Evolutionary conservation across 2,329 filamentous ascomycete genomes (phyloP), one percentile per base, ranked within the genome.

Genomic region (Pyrenophora seminiperda): DNA sequence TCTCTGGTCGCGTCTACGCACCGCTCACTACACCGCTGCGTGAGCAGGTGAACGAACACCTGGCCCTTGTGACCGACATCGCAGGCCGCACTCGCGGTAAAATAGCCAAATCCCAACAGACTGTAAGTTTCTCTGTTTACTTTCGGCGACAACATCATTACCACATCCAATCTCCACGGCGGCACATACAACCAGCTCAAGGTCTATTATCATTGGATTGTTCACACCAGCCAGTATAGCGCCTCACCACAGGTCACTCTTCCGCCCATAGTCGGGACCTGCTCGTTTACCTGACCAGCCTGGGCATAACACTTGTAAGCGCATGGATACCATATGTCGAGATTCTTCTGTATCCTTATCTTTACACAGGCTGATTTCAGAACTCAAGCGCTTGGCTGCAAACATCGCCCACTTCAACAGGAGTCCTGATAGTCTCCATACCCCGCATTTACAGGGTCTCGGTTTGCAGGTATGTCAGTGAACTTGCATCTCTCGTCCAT

Each of bases 391-490:
- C 13, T 46, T 15, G 47, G n/a, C 5, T 17, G 10, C 14, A 19
- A 24, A 7, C 10, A 33, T n/a, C 19, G 29, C 27, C 33, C 14
- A 31, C 40, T 29, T 37, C 9, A n/a, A 19, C 19, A 17, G n/a
- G 11, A 17, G 27, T 7, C 27, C 13, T 10, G 7, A n/a, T 17
- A 34, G 13, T 11, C 10, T 37, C 9, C 38, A 43, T 19, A 5
- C 38, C 34, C 37, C 38, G n/a, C 17, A n/a, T 41, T 30, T 18
- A 14, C 15, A 41, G 31, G 20, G 24, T 13, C 41, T 9, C 15
- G 7, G 40, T 27, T 14, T 24, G 41, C 37, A 53, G 47, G 54
- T 58, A 63, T 17, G 59, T 61, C 36, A 43, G 33, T 33, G 38
- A 19, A 39, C 40, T 34, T 31, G 27, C 33, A 19, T 31, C 20